Evolutionary conservation across 805 yeast genomes (phyloP), one percentile per base, ranked within the genome.

Genomic region (Middelhovenomyces tepae): DNA sequence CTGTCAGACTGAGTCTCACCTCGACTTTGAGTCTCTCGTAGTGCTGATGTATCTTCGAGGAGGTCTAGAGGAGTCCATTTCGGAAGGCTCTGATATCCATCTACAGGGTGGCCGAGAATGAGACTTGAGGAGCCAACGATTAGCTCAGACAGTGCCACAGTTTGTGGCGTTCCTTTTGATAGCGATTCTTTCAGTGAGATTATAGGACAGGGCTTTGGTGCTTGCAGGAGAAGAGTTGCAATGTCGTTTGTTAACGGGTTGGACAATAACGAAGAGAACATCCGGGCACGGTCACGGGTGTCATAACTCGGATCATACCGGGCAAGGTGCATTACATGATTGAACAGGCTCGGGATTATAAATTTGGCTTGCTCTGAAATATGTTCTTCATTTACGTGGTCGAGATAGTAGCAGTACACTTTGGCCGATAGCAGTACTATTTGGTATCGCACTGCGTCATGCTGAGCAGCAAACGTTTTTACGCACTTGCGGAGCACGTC

Each of bases 221-320:
- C 87, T 47, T 81, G 89, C 16, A 84, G 59, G 30, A 85, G 62
- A 22, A 84, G 61, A 2, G 76, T 64, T 0, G 87, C 87, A 41
- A 84, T 60, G 38, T 78, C 76, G 15, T 67, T 65, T 34, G 73
- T 60, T 27, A 62, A 62, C 1, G 65, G 50, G 3, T 66, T 67
- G 19, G 70, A 67, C 30, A 85, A 60, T 3, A 89, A 58, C 0
- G 84, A 69, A 16, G 71, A 61, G 18, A 84, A 62, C 59, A 78
- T 66, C 44, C 98, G 66, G 0, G 95, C 85, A 38, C 89, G 67
- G 51, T 91, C 97, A 39, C 97, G 67, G 1, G 83, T 71, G 50
- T 84, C 95, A 45, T 74, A 73, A 3, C 73, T 69, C 5, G 67
- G 63, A 53, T 91, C 99, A 51, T 76, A 82, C 42, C 77, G 74